These are phyloP conservation scores for Torrubiellomyces zombiae DNA, from an alignment of 2,329 filamentous ascomycete species.

Conservation along the genomic window DNA sequence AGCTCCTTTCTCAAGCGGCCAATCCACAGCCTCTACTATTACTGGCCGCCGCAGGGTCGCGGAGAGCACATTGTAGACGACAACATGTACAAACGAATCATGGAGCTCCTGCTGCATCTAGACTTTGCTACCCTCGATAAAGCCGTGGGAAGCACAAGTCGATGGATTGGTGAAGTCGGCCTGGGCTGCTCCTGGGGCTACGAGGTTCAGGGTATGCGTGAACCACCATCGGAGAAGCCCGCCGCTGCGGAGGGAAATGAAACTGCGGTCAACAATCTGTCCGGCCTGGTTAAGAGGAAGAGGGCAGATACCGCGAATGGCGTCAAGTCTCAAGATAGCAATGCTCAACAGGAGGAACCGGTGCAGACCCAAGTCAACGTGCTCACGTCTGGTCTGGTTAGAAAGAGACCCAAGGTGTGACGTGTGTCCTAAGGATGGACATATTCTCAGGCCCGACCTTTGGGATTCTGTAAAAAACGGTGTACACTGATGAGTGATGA, in stretches of 20 bases:
- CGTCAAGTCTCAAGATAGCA: conserved; percentile 36
- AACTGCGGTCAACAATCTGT: conserved; percentile 28
- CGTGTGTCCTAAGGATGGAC: no score
- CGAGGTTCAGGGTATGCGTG: conserved; percentile 27
- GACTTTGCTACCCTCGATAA: conserved; percentile 54
- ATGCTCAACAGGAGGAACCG: conserved; percentile 14
- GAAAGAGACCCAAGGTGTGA: conserved; percentile 40
- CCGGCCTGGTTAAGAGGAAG: conserved; percentile 31
- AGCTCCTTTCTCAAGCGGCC: conserved; percentile 33
- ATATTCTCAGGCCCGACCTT: no score
- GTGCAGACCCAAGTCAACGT: conserved; percentile 23
- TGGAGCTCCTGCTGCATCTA: conserved; percentile 54
- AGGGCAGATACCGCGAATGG: conserved; percentile 14
- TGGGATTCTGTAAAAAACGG: no score
- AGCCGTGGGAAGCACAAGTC: conserved; percentile 44
- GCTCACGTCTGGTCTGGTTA: conserved; percentile 29
- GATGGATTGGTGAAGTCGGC: conserved; percentile 55
- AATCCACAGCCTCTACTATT: conserved; percentile 42
- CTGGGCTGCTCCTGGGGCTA: conserved; percentile 35
- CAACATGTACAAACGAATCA: conserved; percentile 46
- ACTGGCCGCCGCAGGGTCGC: conserved; percentile 44
- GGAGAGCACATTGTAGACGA: conserved; percentile 48
- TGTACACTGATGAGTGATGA: no score
- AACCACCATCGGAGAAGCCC: conserved; percentile 6
- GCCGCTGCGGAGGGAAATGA: conserved; percentile 4